phyloP scores from a whole-genome alignment of 2,329 filamentous ascomycete species.

The Aureobasidium sp. region DNA sequence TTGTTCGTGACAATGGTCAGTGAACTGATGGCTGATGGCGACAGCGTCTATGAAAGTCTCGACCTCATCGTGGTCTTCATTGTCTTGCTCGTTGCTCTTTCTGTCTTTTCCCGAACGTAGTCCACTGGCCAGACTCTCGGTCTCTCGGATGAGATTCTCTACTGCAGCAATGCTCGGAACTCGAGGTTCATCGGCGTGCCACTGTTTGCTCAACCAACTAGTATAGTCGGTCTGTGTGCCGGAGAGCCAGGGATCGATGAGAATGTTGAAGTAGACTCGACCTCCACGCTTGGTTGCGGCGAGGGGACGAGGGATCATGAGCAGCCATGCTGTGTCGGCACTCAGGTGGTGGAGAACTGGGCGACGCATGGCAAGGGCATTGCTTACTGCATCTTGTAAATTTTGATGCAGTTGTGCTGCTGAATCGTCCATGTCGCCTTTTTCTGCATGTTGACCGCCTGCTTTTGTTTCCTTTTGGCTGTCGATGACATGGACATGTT shows the following conservation, averaged over 20 bases:
- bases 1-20: conserved; percentile 58
- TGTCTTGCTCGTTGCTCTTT: conserved; percentile 18
- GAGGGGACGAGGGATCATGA: conserved; percentile 54
- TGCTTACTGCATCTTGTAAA: conserved; percentile 34
- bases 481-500: conserved; percentile 10
- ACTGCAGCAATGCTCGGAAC: conserved; percentile 51
- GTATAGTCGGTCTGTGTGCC: conserved; percentile 58
- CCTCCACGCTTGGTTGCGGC: conserved; percentile 35
- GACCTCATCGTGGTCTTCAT: conserved; percentile 13
- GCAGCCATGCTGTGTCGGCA: conserved; percentile 59
- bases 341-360: conserved; percentile 59
- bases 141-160: conserved; percentile 43
- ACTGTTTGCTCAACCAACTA: conserved; percentile 59
- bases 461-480: conserved; percentile 3
- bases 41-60: conserved; percentile 50
- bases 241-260: conserved; percentile 59
- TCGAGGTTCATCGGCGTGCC: conserved; percentile 49
- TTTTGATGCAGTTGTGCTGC: conserved; percentile 37
- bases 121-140: conserved; percentile 39
- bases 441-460: neutral
- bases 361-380: conserved; percentile 36
- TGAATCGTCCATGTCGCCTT: conserved; percentile 22
- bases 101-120: conserved; percentile 19
- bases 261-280: conserved; percentile 54
- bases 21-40: conserved; percentile 58